Percentiles rank a stretch among this genome's conserved stretches.
These are phyloP conservation scores for Fusarium chuoi DNA, from an alignment of 2,329 filamentous ascomycete genomes.

Conservation along the genomic window DNA sequence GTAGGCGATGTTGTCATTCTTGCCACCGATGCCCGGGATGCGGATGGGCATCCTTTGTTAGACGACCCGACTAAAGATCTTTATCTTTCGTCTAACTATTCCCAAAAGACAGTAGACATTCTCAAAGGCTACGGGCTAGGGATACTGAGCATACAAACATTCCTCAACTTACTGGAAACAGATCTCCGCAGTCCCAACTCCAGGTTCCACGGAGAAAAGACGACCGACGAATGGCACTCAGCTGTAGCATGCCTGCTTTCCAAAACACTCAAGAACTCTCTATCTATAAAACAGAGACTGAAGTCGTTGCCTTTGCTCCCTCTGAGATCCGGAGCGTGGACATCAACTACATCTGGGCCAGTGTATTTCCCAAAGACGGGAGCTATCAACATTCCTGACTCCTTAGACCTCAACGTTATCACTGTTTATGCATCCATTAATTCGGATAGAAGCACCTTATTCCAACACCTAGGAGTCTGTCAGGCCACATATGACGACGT, in stretches of 20 bases:
- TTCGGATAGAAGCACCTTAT: not conserved
- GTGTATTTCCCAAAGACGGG: constrained; percentile 16
- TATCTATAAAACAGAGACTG: not conserved
- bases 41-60: constrained; percentile 3
- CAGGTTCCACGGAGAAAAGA: fast-evolving
- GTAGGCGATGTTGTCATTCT: not conserved
- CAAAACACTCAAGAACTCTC: fast-evolving
- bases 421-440: not conserved
- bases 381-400: not conserved
- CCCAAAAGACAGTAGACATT: not conserved
- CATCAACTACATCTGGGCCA: not conserved
- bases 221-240: not conserved
- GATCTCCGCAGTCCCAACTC: not conserved
- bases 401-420: not conserved
- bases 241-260: not conserved
- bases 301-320: constrained; percentile 9
- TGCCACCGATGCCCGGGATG: not conserved
- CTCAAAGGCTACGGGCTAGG: constrained; percentile 5
- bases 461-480: constrained; percentile 6
- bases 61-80: constrained; percentile 2
- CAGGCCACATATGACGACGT: not conserved
- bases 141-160: fast-evolving
- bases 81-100: constrained; percentile 12
- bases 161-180: not conserved
- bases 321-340: not conserved